These are phyloP conservation scores for Podospora australis DNA, from an alignment of 495 filamentous ascomycete species.

Conservation along the genomic window DNA sequence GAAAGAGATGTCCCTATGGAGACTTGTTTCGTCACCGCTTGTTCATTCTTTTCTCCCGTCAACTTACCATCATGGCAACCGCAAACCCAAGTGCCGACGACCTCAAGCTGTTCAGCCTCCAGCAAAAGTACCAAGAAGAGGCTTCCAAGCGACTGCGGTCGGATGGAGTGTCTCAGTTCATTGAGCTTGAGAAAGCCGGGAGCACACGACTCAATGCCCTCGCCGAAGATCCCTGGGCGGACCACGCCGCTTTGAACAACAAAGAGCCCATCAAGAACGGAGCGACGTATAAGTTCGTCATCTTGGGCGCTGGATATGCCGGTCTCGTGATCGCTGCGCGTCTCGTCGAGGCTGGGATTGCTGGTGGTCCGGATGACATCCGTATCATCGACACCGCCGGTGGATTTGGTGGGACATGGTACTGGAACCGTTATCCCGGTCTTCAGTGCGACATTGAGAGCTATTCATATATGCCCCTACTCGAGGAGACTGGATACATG, in stretches of 20 bases:
- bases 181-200: conserved; percentile 27
- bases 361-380: conserved; percentile 36
- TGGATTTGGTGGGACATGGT: conserved; percentile 51
- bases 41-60: no score
- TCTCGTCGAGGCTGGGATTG: conserved; percentile 43
- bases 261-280: conserved; percentile 19
- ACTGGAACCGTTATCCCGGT: conserved; percentile 51
- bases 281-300: conserved; percentile 36
- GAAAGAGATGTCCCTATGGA: no score
- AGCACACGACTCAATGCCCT: conserved; percentile 29
- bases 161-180: conserved; percentile 37
- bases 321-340: conserved; percentile 45
- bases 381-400: conserved; percentile 43
- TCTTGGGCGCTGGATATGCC: conserved; percentile 48
- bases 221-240: conserved; percentile 40
- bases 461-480: conserved; percentile 48
- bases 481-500: conserved; percentile 56
- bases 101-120: conserved; percentile 23
- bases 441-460: conserved; percentile 46
- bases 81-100: conserved; percentile 11
- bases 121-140: conserved; percentile 40
- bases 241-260: conserved; percentile 35
- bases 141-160: conserved; percentile 41
- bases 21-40: no score
- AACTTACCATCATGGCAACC: neutral